Base-by-base conservation (phyloP, 1,139 yeast genomes). In the Saccharomyces uvarum region DNA sequence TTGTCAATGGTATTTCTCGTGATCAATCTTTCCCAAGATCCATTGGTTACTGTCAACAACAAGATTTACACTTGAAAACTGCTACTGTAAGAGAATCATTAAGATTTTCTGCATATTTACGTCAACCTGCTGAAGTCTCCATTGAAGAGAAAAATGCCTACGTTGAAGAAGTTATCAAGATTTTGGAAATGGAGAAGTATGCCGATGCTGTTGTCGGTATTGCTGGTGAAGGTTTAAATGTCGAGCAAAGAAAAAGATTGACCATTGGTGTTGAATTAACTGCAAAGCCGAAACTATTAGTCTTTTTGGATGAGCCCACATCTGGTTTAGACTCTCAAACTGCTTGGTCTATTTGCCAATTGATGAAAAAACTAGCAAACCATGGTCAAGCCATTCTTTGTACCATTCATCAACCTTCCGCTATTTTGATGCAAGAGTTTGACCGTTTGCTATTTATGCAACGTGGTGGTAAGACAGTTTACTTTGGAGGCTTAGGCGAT, bases 401-500 rank as follows among this genome's bases (percentile, higher is more conserved):
- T 73, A 79, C 83, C 21, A 79, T 79, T 57, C 84, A 80, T 64
- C 84, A 80, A 69, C 93, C 93, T 55, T 84, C 90, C 2, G 90
- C 93, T 41, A 76, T 84, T 54, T 73, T 86, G 65, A 77, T 86
- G 71, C 84, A 84, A 67, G 88, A 84, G 63, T 87, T 87, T 66
- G 95, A 86, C 64, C 79, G 93, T 57, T 73, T 86, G 59, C 72
- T 86, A 59, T 84, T 86, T 67, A 73, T 86, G 68, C 84, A 83
- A 55, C 77, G 73, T 59, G 95, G 93, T 61, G 95, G 95, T 55
- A 75, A 78, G 63, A 86, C 93, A 4, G 90, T 85, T 26, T 86
- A 86, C 70, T 86, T 85, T 68, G 95, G 95, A 51, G 88, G 84
- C 54, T 77, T 86, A 63, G 95, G 95, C 53, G 71, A 76, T 51